These are phyloP conservation scores for Pluteus cervinus DNA, from an alignment of 768 basidiomycete species.

Conservation along the genomic window DNA sequence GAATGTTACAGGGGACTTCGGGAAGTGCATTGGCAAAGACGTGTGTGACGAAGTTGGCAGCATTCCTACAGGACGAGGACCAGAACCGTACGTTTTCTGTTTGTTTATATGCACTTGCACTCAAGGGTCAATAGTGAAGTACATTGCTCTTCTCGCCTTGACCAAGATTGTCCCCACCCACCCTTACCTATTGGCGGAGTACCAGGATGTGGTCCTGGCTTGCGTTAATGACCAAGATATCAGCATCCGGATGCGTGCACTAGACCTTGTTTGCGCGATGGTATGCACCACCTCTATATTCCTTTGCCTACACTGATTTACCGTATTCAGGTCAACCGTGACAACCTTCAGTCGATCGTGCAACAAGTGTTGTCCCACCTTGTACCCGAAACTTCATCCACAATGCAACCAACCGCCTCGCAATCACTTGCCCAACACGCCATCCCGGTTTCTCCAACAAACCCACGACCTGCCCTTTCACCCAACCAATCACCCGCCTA, in stretches of 20 bases:
- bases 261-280: slow-evolving; percentile 93
- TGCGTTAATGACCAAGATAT: slow-evolving; percentile 93
- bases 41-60: slow-evolving; percentile 91
- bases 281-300: slow-evolving; percentile 20
- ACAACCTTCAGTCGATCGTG: slow-evolving; percentile 84
- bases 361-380: slow-evolving; percentile 88
- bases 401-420: slow-evolving; percentile 51
- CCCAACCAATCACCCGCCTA: slow-evolving; percentile 79
- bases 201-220: slow-evolving; percentile 85
- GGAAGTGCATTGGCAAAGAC: slow-evolving; percentile 76
- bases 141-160: slow-evolving; percentile 92
- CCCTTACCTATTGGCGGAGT: slow-evolving; percentile 82
- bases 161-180: slow-evolving; percentile 93
- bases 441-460: slow-evolving; percentile 25
- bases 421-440: slow-evolving; percentile 46
- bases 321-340: slow-evolving; percentile 61
- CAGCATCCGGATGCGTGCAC: slow-evolving; percentile 91
- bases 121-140: slow-evolving; percentile 65
- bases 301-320: slow-evolving; percentile 4
- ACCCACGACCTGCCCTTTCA: slow-evolving; percentile 28
- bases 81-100: slow-evolving; percentile 75
- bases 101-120: background rate
- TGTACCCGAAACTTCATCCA: slow-evolving; percentile 48
- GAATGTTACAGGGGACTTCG: slow-evolving; percentile 80
- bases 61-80: slow-evolving; percentile 87